A percentile compares a stretch with the other conserved stretches of the same genome.
Evolutionary conservation across 192 early-diverging fungal genomes (phyloP).

Genomic region (Backusella psychrophila): DNA sequence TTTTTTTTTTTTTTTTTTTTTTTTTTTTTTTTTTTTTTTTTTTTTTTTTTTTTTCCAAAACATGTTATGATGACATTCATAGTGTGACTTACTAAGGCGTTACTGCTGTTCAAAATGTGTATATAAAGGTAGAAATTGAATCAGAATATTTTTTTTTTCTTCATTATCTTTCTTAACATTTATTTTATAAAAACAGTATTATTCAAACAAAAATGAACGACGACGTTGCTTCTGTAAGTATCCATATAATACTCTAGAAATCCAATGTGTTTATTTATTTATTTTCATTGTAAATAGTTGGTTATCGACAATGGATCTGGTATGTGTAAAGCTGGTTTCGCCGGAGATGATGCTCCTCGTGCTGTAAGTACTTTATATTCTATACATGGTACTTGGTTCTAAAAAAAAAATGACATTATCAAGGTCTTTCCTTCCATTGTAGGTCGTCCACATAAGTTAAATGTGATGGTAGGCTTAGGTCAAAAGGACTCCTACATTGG

Average conservation of each 20-base stretch:
- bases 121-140: neutral
- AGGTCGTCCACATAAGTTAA: slow-evolving; percentile 80
- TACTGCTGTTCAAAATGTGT: neutral
- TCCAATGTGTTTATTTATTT: neutral
- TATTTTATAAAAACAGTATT: neutral
- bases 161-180: neutral
- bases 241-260: neutral
- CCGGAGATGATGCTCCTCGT: slow-evolving; percentile 88
- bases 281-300: slow-evolving; percentile 44
- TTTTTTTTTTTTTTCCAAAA: neutral
- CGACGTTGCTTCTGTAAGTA: neutral
- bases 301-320: slow-evolving; percentile 93
- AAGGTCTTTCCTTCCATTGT: slow-evolving; percentile 78
- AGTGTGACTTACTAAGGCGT: neutral
- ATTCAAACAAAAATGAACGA: neutral
- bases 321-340: slow-evolving; percentile 95
- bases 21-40: slow-evolving; percentile 1
- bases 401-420: neutral
- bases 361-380: slow-evolving; percentile 52
- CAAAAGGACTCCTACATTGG: slow-evolving; percentile 90
- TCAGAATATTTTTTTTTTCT: neutral
- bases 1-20: neutral
- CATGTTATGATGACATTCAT: neutral
- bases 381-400: neutral
- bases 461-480: slow-evolving; percentile 88